Evolutionary conservation across 179 eudicot genomes (phyloP), one percentile per base, ranked within the genome.

Genomic region (Carnegiea gigantea): DNA sequence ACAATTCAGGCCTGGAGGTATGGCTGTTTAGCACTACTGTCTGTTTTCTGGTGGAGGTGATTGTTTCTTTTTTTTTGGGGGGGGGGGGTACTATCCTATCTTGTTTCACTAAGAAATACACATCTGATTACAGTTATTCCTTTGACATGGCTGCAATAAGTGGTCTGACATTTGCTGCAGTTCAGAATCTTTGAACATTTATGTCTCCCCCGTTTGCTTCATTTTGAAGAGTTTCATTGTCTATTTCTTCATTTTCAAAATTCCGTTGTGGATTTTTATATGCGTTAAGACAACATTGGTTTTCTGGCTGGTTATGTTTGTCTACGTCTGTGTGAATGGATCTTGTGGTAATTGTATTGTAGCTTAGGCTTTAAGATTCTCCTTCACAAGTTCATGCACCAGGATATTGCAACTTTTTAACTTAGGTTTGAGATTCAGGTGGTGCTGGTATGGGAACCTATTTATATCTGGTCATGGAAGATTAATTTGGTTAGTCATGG

Each of bases 1-100:
- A 83, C 99, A 97, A 84, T 88, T 95, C 84, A 89, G 99, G 84
- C 97, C 97, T 44, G 99, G 99, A 95, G 99, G 99, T 97, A 85
- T 88, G 38, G 28, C 80, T 80, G 33, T 30, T 78, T 57, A 46
- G 20, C 48, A n/a, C 49, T 79, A 73, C 72, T 30, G 38, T 68
- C 62, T 43, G 44, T 21, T 12, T 68, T 73, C 59, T 68, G 49
- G 51, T 72, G 81, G 23, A 30, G 46, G 36, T 43, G 53, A 13
- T 43, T 28, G 76, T 23, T 79, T 75, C 65, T 75, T 21, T 75
- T 74, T 75, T 21, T 65, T 57, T n/a, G n/a, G 36, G 36, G 36
- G 36, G 36, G 36, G 36, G 36, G 36, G 36, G 1, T 75, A 48
- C 23, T 64, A 2, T 51, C 59, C 12, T 38, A 48, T 46, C 40